Conservation (phyloP, 352 stramenopile species). For the Phytopythium delawarense region DNA sequence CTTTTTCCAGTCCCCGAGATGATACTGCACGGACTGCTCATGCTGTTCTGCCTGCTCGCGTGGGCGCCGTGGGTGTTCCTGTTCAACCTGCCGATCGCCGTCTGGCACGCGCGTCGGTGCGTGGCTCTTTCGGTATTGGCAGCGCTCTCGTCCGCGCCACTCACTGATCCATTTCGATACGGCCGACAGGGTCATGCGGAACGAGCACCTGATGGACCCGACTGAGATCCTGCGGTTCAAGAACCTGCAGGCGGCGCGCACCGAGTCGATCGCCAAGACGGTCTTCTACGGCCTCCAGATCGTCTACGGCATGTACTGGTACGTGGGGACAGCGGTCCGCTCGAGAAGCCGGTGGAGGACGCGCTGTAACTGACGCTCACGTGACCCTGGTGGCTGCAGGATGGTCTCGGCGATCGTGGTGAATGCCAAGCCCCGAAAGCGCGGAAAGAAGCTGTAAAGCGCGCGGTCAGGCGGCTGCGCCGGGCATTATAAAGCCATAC, state of each 20-base stretch:
- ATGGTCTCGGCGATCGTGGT: constrained; percentile 85
- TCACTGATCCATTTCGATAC: not conserved
- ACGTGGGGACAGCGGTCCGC: constrained; percentile 9
- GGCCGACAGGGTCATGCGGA: constrained; percentile 46
- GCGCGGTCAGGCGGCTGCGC: not conserved
- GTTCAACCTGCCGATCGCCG: constrained; percentile 71
- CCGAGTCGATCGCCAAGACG: constrained; percentile 80
- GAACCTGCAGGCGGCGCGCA: constrained; percentile 70
- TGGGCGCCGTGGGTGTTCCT: constrained; percentile 78
- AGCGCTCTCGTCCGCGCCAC: not conserved
- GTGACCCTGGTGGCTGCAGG: constrained; percentile 22
- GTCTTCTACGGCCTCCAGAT: constrained; percentile 87
- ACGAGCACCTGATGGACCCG: constrained; percentile 80
- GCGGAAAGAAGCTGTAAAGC: constrained; percentile 18
- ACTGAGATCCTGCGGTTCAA: constrained; percentile 88
- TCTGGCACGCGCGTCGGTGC: constrained; percentile 74
- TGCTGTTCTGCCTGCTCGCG: constrained; percentile 67
- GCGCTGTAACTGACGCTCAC: not conserved
- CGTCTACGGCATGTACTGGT: constrained; percentile 90
- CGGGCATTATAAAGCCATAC: constrained; percentile 1
- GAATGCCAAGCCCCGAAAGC: constrained; percentile 51
- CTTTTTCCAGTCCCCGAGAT: constrained; percentile 63
- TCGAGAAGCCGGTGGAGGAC: not conserved
- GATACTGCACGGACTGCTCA: constrained; percentile 67
- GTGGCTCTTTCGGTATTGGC: not conserved